These are phyloP conservation scores for Boletus fagicola DNA, from an alignment of 768 basidiomycete genomes.

Conservation along the genomic window DNA sequence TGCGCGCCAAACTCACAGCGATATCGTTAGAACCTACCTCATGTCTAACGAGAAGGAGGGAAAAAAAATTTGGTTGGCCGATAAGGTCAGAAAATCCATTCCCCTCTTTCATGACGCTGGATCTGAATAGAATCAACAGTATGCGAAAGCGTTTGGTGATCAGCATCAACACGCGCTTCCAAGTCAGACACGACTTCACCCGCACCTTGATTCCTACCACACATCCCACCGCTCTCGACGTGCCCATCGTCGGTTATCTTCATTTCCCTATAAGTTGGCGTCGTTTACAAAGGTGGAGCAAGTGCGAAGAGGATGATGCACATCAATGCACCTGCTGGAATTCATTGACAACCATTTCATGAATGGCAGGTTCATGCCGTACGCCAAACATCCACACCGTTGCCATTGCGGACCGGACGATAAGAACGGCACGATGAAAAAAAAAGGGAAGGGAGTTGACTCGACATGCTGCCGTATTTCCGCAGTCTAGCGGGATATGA, in stretches of 20 bases:
- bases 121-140: neutral
- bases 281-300: neutral
- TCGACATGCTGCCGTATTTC: slow-evolving; percentile 12
- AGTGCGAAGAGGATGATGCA: neutral
- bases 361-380: neutral
- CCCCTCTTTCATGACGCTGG: neutral
- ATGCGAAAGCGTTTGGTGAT: neutral
- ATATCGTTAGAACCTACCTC: slow-evolving; percentile 2
- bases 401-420: neutral
- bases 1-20: neutral
- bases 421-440: neutral
- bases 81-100: slow-evolving; percentile 2
- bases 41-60: neutral
- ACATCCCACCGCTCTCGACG: neutral
- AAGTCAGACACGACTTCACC: neutral
- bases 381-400: neutral
- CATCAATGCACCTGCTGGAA: neutral
- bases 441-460: neutral
- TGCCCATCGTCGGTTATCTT: neutral
- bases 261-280: neutral
- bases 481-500: slow-evolving; percentile 7
- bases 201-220: neutral
- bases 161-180: slow-evolving; percentile 10
- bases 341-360: neutral
- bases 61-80: neutral